Evolutionary conservation across 495 filamentous ascomycete species (phyloP).

Genomic region (Darksidea phi): DNA sequence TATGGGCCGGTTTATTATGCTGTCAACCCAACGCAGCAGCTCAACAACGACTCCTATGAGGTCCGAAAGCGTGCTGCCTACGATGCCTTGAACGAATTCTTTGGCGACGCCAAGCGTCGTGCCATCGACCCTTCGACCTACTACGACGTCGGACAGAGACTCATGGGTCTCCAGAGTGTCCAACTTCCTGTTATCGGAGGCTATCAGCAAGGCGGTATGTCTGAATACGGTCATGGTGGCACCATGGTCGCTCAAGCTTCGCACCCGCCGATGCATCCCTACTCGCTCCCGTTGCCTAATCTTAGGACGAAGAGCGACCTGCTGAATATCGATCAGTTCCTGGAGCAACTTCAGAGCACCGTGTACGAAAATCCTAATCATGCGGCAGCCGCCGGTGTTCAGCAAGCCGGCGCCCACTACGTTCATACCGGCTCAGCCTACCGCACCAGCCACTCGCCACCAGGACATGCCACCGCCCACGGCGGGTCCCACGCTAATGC

Average conservation of each 20-base stretch:
- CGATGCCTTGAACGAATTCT: conserved; percentile 90
- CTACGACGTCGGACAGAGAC: conserved; percentile 72
- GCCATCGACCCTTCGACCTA: conserved; percentile 84
- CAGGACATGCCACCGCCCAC: conserved; percentile 34
- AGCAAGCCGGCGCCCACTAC: conserved; percentile 66
- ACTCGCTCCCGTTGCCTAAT: conserved; percentile 80
- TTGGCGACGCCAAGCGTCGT: conserved; percentile 84
- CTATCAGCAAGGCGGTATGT: conserved; percentile 22
- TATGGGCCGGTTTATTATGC: conserved; percentile 76
- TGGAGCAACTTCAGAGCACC: conserved; percentile 91
- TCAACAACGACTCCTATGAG: conserved; percentile 56
- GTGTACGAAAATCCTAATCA: conserved; percentile 88
- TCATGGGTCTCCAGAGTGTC: conserved; percentile 70
- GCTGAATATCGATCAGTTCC: conserved; percentile 83
- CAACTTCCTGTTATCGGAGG: conserved; percentile 60
- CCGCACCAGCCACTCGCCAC: conserved; percentile 74
- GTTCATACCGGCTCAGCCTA: conserved; percentile 59
- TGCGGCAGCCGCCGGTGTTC: conserved; percentile 69
- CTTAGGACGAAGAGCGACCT: conserved; percentile 90
- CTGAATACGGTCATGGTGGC: conserved; percentile 29
- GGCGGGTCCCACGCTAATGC: conserved; percentile 52
- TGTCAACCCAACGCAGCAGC: conserved; percentile 54
- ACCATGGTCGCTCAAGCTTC: conserved; percentile 31
- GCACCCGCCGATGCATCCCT: conserved; percentile 55
- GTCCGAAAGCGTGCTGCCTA: conserved; percentile 75